Base-by-base conservation (phyloP, 2,329 filamentous ascomycete species). In the Phaeophleospora eucalypticola region DNA sequence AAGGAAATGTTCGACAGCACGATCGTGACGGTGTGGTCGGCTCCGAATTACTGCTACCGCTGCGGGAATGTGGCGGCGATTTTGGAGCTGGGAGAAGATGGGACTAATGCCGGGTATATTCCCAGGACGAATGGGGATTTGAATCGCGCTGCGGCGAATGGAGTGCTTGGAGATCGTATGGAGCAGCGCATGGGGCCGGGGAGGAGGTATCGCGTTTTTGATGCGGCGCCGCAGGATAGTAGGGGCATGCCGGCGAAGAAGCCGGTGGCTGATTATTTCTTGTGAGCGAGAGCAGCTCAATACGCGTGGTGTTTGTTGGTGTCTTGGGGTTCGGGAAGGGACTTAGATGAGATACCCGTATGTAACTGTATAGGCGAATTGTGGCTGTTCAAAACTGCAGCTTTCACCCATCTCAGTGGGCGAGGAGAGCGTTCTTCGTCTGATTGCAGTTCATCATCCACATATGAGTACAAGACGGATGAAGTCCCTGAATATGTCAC, bases 171-270 rank as follows among this genome's bases (percentile, higher is more conserved):
- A 69, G 58, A 73, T 70, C 54, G 75, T 69, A 50, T 67, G 60
- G 58, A 60, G 55, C 68, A 74, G 29, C 63, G 72, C 36, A 67
- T 71, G 48, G 90, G 90, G 1, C 93, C 93, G 1, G 93, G 90
- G 2, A 79, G 93, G 60, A 77, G 93, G 57, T 98, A 98, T 70
- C 77, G 91, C 29, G 91, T 98, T 8, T 98, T 98, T 65, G 90
- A 97, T 63, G 93, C 93, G 0, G 93, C 93, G 44, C 90, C 93
- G 43, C 93, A 98, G 71, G 93, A 97, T 68, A 89, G 86, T 1
- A 80, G 93, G 60, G 93, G 93, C 3, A 98, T 98, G 93, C 93
- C 93, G 49, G 93, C 93, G 2, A 98, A 98, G 79, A 97, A 97
- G 70, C 93, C 93, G 2, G 89, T 95, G 43, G 89, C 89, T 12